phyloP scores from a whole-genome alignment of 73 alveolate genomes.

The Stentor coeruleus region DNA sequence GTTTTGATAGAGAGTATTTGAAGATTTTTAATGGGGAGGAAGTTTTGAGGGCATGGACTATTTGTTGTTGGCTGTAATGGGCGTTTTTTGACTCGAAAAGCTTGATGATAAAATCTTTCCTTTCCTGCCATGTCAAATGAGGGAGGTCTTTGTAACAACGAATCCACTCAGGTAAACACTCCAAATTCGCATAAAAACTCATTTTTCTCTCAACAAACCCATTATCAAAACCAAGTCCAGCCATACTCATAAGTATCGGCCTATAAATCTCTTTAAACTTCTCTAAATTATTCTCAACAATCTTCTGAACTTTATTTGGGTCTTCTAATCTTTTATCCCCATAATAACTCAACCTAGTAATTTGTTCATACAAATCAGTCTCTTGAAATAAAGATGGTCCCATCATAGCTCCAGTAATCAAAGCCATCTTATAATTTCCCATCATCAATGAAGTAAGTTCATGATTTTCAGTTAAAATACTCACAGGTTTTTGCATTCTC shows the following conservation, averaged over 20 bases:
- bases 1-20: neutral
- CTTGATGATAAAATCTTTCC: neutral
- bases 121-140: neutral
- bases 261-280: conserved; percentile 29
- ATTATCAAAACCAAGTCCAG: neutral
- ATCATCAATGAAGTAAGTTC: conserved; percentile 10
- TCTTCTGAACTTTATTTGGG: conserved; percentile 52
- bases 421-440: conserved; percentile 39
- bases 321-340: conserved; percentile 63
- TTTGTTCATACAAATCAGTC: conserved; percentile 33
- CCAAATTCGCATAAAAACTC: neutral
- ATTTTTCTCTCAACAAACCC: neutral
- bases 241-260: conserved; percentile 28
- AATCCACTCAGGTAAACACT: neutral
- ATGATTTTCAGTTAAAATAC: conserved; percentile 28
- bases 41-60: neutral
- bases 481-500: conserved; percentile 51
- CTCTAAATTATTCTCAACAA: conserved; percentile 44
- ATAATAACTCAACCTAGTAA: conserved; percentile 31
- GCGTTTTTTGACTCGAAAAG: neutral
- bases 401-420: conserved; percentile 28
- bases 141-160: neutral
- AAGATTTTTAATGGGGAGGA: neutral
- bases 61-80: neutral
- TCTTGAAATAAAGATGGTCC: conserved; percentile 25